These are phyloP conservation scores for Ambrosiella beaveri DNA, from an alignment of 2,329 filamentous ascomycete genomes.

Conservation along the genomic window DNA sequence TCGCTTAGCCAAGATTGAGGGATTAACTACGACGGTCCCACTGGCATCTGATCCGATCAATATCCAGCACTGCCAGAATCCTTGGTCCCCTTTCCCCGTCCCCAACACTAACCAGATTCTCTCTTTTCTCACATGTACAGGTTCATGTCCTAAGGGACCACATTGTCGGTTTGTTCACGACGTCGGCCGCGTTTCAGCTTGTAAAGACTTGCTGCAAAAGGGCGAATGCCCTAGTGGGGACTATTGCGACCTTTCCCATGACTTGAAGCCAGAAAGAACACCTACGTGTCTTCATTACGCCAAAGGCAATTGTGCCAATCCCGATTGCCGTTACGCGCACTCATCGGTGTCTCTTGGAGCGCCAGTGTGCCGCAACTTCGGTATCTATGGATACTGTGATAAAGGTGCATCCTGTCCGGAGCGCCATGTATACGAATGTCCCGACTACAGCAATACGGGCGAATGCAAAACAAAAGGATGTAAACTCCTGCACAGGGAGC, in stretches of 20 bases:
- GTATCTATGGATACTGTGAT: constrained; percentile 72
- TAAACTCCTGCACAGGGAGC: constrained; percentile 72
- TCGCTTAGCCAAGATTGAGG: too few relatives aligned
- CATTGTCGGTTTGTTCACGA: constrained; percentile 72
- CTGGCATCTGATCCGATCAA: too few relatives aligned
- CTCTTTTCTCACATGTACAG: constrained; percentile 29
- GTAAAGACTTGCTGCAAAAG: constrained; percentile 71
- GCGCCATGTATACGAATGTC: constrained; percentile 83
- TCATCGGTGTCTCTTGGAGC: constrained; percentile 59
- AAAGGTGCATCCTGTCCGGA: constrained; percentile 61
- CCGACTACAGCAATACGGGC: constrained; percentile 84
- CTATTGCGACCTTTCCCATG: constrained; percentile 80
- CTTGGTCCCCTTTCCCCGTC: not conserved
- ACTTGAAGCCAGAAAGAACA: constrained; percentile 63
- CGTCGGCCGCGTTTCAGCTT: constrained; percentile 69
- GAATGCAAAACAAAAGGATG: constrained; percentile 66
- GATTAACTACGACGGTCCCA: too few relatives aligned
- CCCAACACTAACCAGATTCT: constrained; percentile 25
- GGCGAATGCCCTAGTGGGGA: constrained; percentile 61
- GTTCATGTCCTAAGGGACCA: constrained; percentile 69
- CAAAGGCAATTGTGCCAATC: constrained; percentile 76
- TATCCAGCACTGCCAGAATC: not conserved
- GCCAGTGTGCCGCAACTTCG: constrained; percentile 70
- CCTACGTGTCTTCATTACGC: constrained; percentile 82
- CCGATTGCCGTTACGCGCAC: constrained; percentile 75